Percentiles rank a stretch among this genome's conserved stretches.
phyloP scores from a whole-genome alignment of 176 grass and related monocot genomes.

The Bromus sterilis region DNA sequence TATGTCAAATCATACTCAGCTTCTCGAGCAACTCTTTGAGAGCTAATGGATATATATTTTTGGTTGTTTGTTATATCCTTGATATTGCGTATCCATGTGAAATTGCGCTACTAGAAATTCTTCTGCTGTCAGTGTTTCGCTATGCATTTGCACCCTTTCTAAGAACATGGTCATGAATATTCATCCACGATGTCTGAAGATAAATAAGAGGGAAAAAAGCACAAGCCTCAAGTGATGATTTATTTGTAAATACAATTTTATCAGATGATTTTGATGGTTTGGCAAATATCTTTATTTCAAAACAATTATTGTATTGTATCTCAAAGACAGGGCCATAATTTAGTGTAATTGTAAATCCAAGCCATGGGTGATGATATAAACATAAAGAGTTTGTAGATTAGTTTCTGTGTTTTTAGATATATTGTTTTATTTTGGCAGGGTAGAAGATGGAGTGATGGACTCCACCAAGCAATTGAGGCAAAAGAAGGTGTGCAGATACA shows the following conservation, averaged over 20 bases:
- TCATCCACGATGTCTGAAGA: not conserved
- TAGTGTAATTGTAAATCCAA: not conserved
- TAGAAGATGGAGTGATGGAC: constrained; percentile 97
- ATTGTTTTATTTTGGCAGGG: constrained; percentile 51
- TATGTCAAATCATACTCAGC: not conserved
- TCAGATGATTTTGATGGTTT: constrained; percentile 8
- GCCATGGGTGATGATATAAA: not conserved
- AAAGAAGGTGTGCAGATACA: constrained; percentile 93
- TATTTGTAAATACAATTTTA: not conserved
- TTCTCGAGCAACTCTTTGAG: not conserved
- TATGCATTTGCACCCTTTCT: not conserved
- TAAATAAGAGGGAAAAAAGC: not conserved
- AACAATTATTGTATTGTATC: not conserved
- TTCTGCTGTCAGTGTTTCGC: not conserved
- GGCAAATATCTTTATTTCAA: not conserved
- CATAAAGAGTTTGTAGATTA: not conserved
- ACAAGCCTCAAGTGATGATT: not conserved
- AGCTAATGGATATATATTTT: not conserved
- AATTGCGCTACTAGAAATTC: not conserved
- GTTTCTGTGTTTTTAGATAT: constrained; percentile 1
- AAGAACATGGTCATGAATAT: not conserved
- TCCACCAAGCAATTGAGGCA: constrained; percentile 98
- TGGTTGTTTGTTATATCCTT: not conserved
- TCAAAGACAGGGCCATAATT: not conserved
- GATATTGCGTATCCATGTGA: not conserved